Conservation (phyloP, 2,329 filamentous ascomycete species). For the Aspergillus flavus region DNA sequence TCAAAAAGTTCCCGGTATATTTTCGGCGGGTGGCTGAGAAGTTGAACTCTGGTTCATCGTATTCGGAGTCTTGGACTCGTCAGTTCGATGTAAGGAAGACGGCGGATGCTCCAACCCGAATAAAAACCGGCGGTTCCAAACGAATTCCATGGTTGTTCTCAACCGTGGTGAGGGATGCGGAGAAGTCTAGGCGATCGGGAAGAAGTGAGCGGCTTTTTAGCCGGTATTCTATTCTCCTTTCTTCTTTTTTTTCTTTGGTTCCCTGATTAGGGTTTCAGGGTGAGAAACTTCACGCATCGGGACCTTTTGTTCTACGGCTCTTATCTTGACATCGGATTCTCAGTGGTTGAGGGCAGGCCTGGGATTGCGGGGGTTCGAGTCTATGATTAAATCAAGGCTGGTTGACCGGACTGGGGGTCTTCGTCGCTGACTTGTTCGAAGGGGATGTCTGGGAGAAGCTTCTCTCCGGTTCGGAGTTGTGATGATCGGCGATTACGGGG, state of each 20-base stretch:
- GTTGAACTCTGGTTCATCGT: not conserved
- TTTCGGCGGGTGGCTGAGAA: conserved; percentile 2
- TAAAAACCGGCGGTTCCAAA: conserved; percentile 4
- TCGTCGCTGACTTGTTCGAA: not conserved
- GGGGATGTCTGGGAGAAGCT: conserved; percentile 4
- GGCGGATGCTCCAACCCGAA: not conserved
- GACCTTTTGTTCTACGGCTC: not conserved
- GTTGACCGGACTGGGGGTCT: conserved; percentile 1
- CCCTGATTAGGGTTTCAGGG: not conserved
- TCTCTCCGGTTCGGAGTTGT: conserved; percentile 13
- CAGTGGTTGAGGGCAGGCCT: not conserved
- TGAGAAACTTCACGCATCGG: not conserved
- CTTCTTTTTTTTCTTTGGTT: not conserved
- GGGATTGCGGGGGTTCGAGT: not conserved
- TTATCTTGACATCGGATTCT: not conserved
- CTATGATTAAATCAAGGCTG: not conserved
- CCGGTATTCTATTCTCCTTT: not conserved
- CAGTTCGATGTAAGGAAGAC: not conserved
- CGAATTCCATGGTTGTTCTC: not conserved
- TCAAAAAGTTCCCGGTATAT: not conserved
- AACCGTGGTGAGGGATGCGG: not conserved
- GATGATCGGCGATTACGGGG: conserved; percentile 11
- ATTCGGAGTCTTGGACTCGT: no score
- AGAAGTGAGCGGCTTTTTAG: not conserved
- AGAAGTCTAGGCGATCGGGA: not conserved